Evolutionary conservation across 176 grass and related monocot species (phyloP), one percentile per base, ranked within the genome.

Genomic region (Triticum turgidum): DNA sequence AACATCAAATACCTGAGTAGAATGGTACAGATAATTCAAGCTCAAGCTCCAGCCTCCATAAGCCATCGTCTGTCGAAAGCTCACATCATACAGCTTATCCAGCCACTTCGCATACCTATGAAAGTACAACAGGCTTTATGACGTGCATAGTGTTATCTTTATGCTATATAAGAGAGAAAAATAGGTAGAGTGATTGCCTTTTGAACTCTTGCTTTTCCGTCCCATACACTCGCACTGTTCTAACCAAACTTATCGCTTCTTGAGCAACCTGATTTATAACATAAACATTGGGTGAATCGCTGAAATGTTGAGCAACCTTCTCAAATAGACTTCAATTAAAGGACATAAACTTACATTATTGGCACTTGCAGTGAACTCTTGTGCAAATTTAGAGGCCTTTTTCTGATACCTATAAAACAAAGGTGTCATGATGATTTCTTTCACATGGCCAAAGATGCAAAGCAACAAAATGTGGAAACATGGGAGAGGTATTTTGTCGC

Each of bases 21-120:
- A 85, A 94, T 99, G 97, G 90, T 99, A 99, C 29, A 99, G 87
- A 86, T 95, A 96, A 80, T 96, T 99, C 77, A 99, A 96, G 83
- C 97, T 96, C 86, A 91, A 90, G 86, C 97, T 96, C 94, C 97
- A 96, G n/a, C 88, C 88, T 85, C 94, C 90, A 88, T 93, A 99
- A 90, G 97, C 94, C 82, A 99, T 89, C 58, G 92, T 99, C 41
- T 99, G 97, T 30, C 97, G 86, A 76, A 94, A 96, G 77, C 90
- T 96, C 77, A 96, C 89, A 86, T 93, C 91, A 82, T 94, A 96
- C 73, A 99, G 64, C 68, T 92, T 92, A 80, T 92, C 92, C 47
- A 99, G 80, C 97, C 94, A 99, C 71, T 92, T 94, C 39, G 90
- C 71, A 76, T 99, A 99, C 82, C 97, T 99, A 83, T 88, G 82